Evolutionary conservation across 169 alveolate species (phyloP), one percentile per base, ranked within the genome.

Genomic region (Plasmodium vivax): DNA sequence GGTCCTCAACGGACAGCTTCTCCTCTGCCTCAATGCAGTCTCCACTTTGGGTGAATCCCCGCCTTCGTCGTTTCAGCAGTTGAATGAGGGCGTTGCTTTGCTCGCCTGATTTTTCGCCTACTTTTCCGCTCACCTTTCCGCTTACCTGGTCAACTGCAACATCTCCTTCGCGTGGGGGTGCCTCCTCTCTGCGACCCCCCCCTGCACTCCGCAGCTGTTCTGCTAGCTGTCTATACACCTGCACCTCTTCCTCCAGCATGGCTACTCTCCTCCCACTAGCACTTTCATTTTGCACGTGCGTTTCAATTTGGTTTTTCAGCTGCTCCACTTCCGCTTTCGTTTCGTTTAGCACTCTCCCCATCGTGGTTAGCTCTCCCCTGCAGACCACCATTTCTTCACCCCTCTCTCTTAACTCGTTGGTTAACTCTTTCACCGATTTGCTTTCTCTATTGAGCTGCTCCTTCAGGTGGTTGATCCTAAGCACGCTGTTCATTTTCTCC

Each of bases 401-500:
- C 71, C 27, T 84, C 30, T 30, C 23, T 19, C 41, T 45, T 27
- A 82, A 14, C 16, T 82, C 90, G 10, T 9, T 3, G 27, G 45
- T 81, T 84, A 84, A 68, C 3, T 84, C 83, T 10, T 36, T 71
- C 19, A 68, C 7, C 10, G 8, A 30, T n/a, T 43, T 62, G 6
- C 51, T 19, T 41, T 71, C 41, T 14, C 47, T 84, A 8, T 7
- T 84, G 23, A 84, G n/a, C 51, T 84, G 73, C 45, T 84, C 92
- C 54, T 84, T 68, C 43, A 84, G 45, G 4, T 71, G 2, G 19
- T 84, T 84, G 1, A 84, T 84, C n/a, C 14, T 84, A 23, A 84
- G 71, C 41, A 84, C 74, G 32, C 30, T 84, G 75, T 72, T 84
- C 82, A 84, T 84, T 19, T 84, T 84, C 38, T 84, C 92, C 12